These are phyloP conservation scores for Sisymbrium irio DNA, from an alignment of 345 rosid genomes.

Conservation along the genomic window DNA sequence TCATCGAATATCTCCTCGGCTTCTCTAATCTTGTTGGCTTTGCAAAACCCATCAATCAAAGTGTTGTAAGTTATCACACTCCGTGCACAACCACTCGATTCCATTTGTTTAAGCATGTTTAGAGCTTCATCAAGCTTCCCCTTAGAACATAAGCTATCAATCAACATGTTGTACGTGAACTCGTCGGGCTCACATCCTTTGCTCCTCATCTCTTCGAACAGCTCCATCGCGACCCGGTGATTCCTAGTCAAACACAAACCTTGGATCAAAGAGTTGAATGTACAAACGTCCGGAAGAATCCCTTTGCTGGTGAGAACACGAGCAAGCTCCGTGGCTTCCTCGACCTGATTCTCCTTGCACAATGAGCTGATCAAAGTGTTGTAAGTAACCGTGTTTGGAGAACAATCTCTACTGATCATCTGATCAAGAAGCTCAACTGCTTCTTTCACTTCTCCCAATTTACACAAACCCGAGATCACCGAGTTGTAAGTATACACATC, in stretches of 20 bases:
- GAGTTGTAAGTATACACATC: constrained; percentile 78
- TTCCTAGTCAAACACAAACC: constrained; percentile 68
- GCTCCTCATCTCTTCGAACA: constrained; percentile 77
- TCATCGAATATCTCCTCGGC: constrained; percentile 93
- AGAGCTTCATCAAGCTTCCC: constrained; percentile 70
- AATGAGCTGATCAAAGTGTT: constrained; percentile 82
- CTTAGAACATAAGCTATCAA: constrained; percentile 65
- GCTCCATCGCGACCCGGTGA: constrained; percentile 55
- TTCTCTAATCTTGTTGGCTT: constrained; percentile 63
- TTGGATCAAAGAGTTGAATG: constrained; percentile 79
- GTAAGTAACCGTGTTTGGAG: constrained; percentile 82
- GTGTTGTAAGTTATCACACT: constrained; percentile 80
- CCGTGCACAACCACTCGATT: constrained; percentile 67
- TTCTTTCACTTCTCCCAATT: constrained; percentile 67
- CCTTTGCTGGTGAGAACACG: constrained; percentile 71
- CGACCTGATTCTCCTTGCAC: constrained; percentile 79
- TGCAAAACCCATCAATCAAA: constrained; percentile 84
- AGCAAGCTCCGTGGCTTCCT: constrained; percentile 71
- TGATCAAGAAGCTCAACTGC: constrained; percentile 72
- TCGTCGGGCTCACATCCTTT: constrained; percentile 85
- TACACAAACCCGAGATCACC: constrained; percentile 83
- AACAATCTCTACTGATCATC: constrained; percentile 82
- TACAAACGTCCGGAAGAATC: constrained; percentile 52
- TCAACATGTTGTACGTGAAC: constrained; percentile 77
- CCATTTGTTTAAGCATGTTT: constrained; percentile 75